Evolutionary conservation across 2,329 filamentous ascomycete genomes (phyloP).

Genomic region (Fusarium cicatricum): DNA sequence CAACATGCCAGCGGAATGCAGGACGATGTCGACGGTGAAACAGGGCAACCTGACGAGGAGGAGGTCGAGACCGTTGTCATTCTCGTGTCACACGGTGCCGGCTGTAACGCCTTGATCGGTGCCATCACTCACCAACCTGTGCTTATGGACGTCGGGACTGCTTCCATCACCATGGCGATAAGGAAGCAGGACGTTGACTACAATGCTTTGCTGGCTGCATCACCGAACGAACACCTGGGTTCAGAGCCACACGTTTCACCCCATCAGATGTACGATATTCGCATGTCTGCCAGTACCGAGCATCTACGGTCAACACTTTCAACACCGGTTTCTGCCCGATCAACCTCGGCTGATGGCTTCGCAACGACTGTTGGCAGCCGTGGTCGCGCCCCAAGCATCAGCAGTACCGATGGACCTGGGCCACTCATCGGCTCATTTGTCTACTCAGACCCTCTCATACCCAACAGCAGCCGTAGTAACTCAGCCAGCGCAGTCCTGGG

Average conservation of each 20-base stretch:
- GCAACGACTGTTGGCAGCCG: slow-evolving; percentile 20
- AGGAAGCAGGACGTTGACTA: slow-evolving; percentile 61
- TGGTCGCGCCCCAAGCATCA: slow-evolving; percentile 39
- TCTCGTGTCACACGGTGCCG: slow-evolving; percentile 92
- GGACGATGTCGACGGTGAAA: slow-evolving; percentile 46
- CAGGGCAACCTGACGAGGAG: slow-evolving; percentile 59
- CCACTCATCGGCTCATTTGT: slow-evolving; percentile 49
- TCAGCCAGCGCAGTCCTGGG: slow-evolving; percentile 53
- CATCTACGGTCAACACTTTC: slow-evolving; percentile 65
- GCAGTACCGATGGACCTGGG: slow-evolving; percentile 29
- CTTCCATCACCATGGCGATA: slow-evolving; percentile 89
- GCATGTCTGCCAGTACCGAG: slow-evolving; percentile 76
- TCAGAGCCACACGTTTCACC: slow-evolving; percentile 53
- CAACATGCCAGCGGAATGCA: slow-evolving; percentile 37
- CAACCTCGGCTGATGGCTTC: slow-evolving; percentile 44
- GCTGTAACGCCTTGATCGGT: slow-evolving; percentile 94
- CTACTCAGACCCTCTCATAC: slow-evolving; percentile 54
- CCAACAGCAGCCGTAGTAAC: slow-evolving; percentile 53
- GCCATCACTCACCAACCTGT: slow-evolving; percentile 92
- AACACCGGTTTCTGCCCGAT: slow-evolving; percentile 47
- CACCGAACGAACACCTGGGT: slow-evolving; percentile 33
- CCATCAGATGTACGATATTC: slow-evolving; percentile 75
- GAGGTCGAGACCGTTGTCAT: slow-evolving; percentile 81
- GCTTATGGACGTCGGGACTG: slow-evolving; percentile 87
- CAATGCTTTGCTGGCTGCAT: slow-evolving; percentile 44